Conservation (phyloP, 495 filamentous ascomycete species). For the Penicillium chermesinum region DNA sequence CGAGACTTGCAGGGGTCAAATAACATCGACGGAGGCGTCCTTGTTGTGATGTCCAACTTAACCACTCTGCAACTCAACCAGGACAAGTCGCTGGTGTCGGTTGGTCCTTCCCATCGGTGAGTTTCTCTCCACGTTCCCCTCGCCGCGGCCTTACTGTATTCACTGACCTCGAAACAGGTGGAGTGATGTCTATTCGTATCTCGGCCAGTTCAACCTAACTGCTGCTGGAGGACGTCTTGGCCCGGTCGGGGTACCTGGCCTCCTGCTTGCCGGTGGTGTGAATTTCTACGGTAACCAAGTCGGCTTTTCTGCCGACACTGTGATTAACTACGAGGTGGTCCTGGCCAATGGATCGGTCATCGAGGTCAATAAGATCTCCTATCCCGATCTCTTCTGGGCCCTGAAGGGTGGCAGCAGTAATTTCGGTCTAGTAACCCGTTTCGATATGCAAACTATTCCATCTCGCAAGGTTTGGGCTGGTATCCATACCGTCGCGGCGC, state of each 20-base stretch:
- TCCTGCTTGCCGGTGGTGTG: conserved; percentile 50
- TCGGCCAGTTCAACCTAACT: conserved; percentile 41
- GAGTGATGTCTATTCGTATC: conserved; percentile 47
- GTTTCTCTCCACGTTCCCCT: not conserved
- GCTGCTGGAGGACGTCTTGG: conserved; percentile 52
- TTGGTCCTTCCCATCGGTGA: conserved; percentile 27
- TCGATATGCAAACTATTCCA: conserved; percentile 45
- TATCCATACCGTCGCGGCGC: conserved; percentile 21
- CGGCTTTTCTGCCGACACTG: conserved; percentile 49
- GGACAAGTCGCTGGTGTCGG: conserved; percentile 25
- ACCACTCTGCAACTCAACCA: conserved; percentile 26
- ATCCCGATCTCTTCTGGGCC: conserved; percentile 58
- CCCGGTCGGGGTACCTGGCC: conserved; percentile 47
- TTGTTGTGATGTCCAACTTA: conserved; percentile 51
- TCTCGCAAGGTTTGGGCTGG: conserved; percentile 46
- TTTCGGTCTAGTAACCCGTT: conserved; percentile 50
- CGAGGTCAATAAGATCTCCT: conserved; percentile 43
- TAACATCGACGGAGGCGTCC: conserved; percentile 46
- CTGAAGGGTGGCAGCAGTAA: conserved; percentile 51
- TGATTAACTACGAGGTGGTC: conserved; percentile 54
- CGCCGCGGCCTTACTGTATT: no score
- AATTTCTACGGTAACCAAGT: conserved; percentile 42
- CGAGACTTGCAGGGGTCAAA: conserved; percentile 34
- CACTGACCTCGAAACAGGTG: conserved; percentile 33
- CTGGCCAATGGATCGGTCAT: conserved; percentile 54